A percentile compares a stretch with the other conserved stretches of the same genome.
phyloP scores from a whole-genome alignment of 805 yeast genomes.

The Tetrapisispora fleetii region DNA sequence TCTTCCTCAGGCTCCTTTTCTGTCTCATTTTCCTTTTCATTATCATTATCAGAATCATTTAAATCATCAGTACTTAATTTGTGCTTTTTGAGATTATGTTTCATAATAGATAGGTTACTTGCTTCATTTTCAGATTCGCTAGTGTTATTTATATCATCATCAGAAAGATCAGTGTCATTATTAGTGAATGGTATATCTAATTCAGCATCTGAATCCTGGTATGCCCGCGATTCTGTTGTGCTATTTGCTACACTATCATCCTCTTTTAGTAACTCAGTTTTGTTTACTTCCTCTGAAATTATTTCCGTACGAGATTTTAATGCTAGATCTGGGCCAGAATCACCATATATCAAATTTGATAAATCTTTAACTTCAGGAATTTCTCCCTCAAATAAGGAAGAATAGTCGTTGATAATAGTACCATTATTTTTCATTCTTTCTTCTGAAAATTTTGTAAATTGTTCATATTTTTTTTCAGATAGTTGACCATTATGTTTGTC shows the following conservation, averaged over 20 bases:
- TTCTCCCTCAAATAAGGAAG: conserved; percentile 23
- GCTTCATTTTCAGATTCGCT: background rate
- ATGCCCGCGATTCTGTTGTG: background rate
- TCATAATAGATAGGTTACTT: background rate
- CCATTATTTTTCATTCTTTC: conserved; percentile 24
- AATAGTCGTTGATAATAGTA: conserved; percentile 10
- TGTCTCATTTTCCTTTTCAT: conserved; percentile 1
- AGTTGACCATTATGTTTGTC: conserved; percentile 22
- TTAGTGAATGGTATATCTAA: background rate
- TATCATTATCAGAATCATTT: background rate
- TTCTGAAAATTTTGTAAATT: conserved; percentile 20
- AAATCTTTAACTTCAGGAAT: conserved; percentile 11
- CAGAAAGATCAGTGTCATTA: conserved; percentile 3
- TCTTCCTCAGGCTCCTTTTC: background rate
- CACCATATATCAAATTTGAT: background rate
- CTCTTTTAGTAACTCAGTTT: background rate
- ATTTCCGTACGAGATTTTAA: conserved; percentile 7
- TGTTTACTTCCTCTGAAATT: conserved; percentile 1
- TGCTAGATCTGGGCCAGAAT: conserved; percentile 12
- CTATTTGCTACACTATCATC: too few species aligned
- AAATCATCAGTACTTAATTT: background rate
- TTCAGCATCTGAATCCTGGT: conserved; percentile 1
- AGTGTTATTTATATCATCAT: conserved; percentile 21
- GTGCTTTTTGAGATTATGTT: background rate
- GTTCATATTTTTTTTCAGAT: conserved; percentile 13